Conservation (phyloP, 2,329 filamentous ascomycete genomes). For the Drechslerella dactyloides region DNA sequence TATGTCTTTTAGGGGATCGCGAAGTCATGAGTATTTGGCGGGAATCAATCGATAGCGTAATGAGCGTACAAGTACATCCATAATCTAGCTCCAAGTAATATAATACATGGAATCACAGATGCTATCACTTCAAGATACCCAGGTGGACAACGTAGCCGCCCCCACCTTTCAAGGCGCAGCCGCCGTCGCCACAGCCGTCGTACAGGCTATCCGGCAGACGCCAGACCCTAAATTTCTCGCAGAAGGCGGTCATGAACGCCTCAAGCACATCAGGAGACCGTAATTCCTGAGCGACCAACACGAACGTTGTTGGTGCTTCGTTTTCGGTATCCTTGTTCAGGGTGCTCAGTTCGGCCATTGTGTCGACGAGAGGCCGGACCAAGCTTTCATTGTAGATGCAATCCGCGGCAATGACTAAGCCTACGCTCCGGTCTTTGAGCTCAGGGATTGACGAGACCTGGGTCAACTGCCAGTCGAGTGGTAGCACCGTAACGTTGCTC, state of each 20-base stretch:
- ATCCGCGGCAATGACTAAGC: constrained; percentile 82
- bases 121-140: constrained; percentile 65
- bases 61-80: too few relatives aligned
- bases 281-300: constrained; percentile 86
- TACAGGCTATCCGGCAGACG: constrained; percentile 71
- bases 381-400: constrained; percentile 94
- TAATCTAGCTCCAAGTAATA: too few relatives aligned
- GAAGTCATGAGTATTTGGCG: not conserved
- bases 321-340: constrained; percentile 57
- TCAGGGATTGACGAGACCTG: constrained; percentile 59
- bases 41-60: too few relatives aligned
- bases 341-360: constrained; percentile 75
- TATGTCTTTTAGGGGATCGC: too few relatives aligned
- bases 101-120: too few relatives aligned
- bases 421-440: constrained; percentile 63
- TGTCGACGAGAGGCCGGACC: constrained; percentile 79
- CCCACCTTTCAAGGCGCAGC: constrained; percentile 24
- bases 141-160: constrained; percentile 83
- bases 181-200: constrained; percentile 62
- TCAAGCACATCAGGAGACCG: constrained; percentile 85
- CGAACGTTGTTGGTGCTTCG: constrained; percentile 64
- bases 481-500: constrained; percentile 64
- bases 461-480: constrained; percentile 83
- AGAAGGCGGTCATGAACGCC: constrained; percentile 75
- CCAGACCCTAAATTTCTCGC: constrained; percentile 74